Conservation (phyloP, 768 basidiomycete species). For the Pulveroboletus sp. region DNA sequence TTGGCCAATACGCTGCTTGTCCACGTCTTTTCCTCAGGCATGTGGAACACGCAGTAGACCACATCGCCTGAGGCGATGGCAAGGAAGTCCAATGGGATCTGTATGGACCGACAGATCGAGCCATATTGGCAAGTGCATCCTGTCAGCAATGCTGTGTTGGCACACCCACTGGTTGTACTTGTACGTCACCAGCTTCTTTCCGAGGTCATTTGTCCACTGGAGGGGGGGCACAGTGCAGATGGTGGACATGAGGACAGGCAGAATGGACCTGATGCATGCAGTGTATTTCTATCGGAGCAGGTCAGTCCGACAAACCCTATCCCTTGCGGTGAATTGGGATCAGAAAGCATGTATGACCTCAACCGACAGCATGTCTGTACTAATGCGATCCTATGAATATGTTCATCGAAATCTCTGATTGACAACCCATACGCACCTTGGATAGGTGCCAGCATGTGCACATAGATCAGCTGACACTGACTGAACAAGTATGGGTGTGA, state of each 20-base stretch:
- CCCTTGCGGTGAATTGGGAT: background rate
- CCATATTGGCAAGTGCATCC: background rate
- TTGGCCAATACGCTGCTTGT: constrained; percentile 88
- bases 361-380: constrained; percentile 78
- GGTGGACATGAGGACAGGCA: constrained; percentile 87
- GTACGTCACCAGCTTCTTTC: constrained; percentile 69
- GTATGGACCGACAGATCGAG: constrained; percentile 47
- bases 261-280: constrained; percentile 64
- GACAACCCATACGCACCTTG: constrained; percentile 48
- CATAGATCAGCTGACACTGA: constrained; percentile 91
- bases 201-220: constrained; percentile 66
- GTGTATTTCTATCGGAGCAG: constrained; percentile 56
- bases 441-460: constrained; percentile 70
- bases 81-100: constrained; percentile 85
- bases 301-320: too few relatives aligned
- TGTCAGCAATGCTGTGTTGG: constrained; percentile 11
- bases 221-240: constrained; percentile 70
- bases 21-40: constrained; percentile 63
- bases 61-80: constrained; percentile 88
- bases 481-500: constrained; percentile 86
- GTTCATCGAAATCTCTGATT: background rate
- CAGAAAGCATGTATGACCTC: constrained; percentile 60
- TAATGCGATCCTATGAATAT: background rate
- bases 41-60: constrained; percentile 61
- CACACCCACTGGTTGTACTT: constrained; percentile 75